Evolutionary conservation across 1,284 basidiomycete species (phyloP), one percentile per base, ranked within the genome.

Genomic region (Leccinum pachyderme): DNA sequence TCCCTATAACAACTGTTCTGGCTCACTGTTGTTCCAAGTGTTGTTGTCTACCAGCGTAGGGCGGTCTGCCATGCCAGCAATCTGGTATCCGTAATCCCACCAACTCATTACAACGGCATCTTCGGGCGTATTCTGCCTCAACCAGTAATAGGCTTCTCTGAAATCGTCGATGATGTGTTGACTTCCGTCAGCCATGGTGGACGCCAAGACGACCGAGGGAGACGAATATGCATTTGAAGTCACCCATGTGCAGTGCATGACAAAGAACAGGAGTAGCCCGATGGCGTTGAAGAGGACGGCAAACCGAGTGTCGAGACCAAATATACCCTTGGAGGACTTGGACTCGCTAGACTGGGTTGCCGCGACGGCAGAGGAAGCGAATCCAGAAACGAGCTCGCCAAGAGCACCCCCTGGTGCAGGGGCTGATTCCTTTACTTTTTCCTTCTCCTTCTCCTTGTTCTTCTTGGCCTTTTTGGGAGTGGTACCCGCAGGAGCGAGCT

Each of bases 71-170:
- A 99, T 98, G 49, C 97, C 97, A 44, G 95, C 93, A 68, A 99
- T 98, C 76, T 99, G 96, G 73, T 99, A 99, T 22, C 97, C 97
- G 67, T 99, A 99, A 76, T 99, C 97, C 97, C 97, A 99, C 97
- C 97, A 99, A 62, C 91, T 94, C 93, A 97, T 96, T 37, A 99
- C 87, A 46, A 98, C 95, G 12, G 94, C 87, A 61, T 93, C 89
- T 72, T 93, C 78, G 3, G 88, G 81, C 2, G 97, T 99, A 77
- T 99, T 99, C 75, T 96, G 91, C 55, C 95, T 82, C 51, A 99
- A 76, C 97, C 97, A 99, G 74, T 99, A 98, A 73, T 99, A 99
- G n/a, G 97, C 97, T 77, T 99, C 97, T 58, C 97, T 84, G 86
- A 98, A 99, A 74, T 99, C 97, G 73, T 99, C 97, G 68, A 99